Base-by-base conservation (phyloP, 139 green algal genomes). In the Pedinophyceae sp. region DNA sequence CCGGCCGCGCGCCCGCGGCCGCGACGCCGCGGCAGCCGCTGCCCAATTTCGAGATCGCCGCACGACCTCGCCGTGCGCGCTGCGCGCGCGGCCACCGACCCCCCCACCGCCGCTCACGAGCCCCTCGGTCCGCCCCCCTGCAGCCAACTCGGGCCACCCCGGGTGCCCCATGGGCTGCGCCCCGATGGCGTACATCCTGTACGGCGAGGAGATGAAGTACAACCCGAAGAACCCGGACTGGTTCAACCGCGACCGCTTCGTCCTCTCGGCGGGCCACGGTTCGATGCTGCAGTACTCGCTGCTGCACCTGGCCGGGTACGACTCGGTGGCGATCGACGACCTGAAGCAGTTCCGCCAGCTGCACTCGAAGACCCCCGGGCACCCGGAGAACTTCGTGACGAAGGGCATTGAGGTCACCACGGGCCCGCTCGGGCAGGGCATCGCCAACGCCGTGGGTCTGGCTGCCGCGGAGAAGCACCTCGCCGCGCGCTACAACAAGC, bases 211-310 rank as follows among this genome's bases (percentile, higher is more conserved):
- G 57, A 91, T 99, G 79, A 92, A 81, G 47, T 80, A 83, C 67
- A 93, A 97, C 84, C 88, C 91, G 49, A 93, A 93, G 75, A 81
- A 93, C 75, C 82, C 85, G 27, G 60, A 82, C 27, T 99, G 71
- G 69, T 74, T 86, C 77, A 95, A 97, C 82, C 70, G 91, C 38
- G 91, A 99, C 65, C 77, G 91, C 65, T 99, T 99, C 66, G 86
- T 97, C 29, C 89, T 99, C 50, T 97, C 88, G 22, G 89, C 89
- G 54, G 91, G 91, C 48, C 91, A 99, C 79, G 91, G 88, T 38
- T 97, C 80, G 71, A 99, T 99, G 91, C 86, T 97, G 47, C 84
- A 93, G 67, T 97, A 97, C 67, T 72, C 86, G n/a, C 69, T 97
- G 64, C 69, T 99, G 62, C 87, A 99, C 76, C 73, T 99, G 52